phyloP scores from a whole-genome alignment of 139 green algal genomes.

The Bryopsis sp. region DNA sequence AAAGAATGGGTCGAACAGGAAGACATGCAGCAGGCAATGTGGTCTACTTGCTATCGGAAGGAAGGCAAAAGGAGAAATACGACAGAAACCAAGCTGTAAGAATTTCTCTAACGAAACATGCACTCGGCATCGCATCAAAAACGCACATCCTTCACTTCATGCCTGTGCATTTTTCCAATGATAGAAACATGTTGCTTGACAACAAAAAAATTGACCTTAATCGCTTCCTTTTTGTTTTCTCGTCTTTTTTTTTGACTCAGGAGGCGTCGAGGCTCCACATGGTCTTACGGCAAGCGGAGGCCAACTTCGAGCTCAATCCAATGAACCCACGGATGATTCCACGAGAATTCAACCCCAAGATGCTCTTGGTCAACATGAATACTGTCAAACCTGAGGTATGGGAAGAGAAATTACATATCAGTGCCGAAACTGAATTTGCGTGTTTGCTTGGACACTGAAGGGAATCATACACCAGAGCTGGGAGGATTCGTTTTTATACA shows the following conservation, averaged over 20 bases:
- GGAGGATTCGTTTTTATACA: too few relatives aligned
- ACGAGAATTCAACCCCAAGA: slow-evolving; percentile 7
- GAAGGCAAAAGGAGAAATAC: slow-evolving; percentile 26
- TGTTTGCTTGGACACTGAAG: too few relatives aligned
- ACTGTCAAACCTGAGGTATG: background rate
- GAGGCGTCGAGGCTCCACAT: background rate
- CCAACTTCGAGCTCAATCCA: background rate
- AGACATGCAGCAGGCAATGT: slow-evolving; percentile 70
- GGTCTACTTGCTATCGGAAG: slow-evolving; percentile 69
- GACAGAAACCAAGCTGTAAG: slow-evolving; percentile 1
- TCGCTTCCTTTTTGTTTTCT: too few relatives aligned
- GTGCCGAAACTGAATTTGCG: too few relatives aligned
- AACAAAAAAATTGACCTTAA: too few relatives aligned
- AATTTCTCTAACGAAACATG: background rate
- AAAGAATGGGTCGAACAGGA: slow-evolving; percentile 90
- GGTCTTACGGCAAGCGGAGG: background rate
- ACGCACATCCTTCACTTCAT: too few relatives aligned
- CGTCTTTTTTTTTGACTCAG: too few relatives aligned
- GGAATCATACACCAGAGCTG: too few relatives aligned
- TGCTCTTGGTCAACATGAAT: slow-evolving; percentile 13
- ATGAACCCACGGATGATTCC: slow-evolving; percentile 9
- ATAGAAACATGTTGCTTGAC: too few relatives aligned
- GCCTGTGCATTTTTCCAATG: too few relatives aligned
- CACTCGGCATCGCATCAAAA: too few relatives aligned
- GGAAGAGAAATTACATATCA: too few relatives aligned